Base-by-base conservation (phyloP, 2,329 filamentous ascomycete genomes). In the Juglanconis sp. region DNA sequence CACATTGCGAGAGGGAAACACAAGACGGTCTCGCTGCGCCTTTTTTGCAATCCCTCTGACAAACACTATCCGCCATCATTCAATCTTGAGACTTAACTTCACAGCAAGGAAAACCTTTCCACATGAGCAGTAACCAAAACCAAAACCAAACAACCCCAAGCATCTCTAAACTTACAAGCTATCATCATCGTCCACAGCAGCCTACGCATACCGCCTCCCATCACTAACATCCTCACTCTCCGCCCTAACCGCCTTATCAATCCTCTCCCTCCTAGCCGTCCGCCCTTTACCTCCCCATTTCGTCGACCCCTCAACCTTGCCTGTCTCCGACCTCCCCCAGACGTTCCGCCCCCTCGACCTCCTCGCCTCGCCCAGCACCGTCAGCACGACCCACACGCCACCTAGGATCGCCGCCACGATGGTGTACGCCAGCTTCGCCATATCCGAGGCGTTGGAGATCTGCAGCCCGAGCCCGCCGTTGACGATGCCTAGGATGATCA, bases 391-490 rank as follows among this genome's bases (percentile, higher is more conserved):
- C 78, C 77, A 80, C 1, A 75, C 38, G 1, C 69, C 52, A 65
- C 74, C 74, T 42, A 77, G 66, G 44, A 78, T 35, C 11, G 59
- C 74, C 1, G 76, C 74, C 1, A 79, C 69, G 35, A 76, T 70
- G 30, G 69, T 66, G 60, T 80, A 80, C 9, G 73, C 74, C 1
- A 69, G 66, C 64, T 74, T 72, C 53, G 68, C 47, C 3, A 64
- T 59, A 17, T 54, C 52, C 0, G 66, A 34, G 0, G 73, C 73
- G 15, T 64, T 61, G 8, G 77, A 71, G 3, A 79, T 66, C n/a
- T 68, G 65, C 36, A 81, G 65, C 1, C 78, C 78, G 1, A 80
- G 68, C 0, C 76, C 77, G 3, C 78, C 78, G 65, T 79, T 78
- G 60, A 79, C 67, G 56, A 80, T 77, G 31, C 78, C 78, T 0